Evolutionary conservation across 495 filamentous ascomycete genomes (phyloP), one percentile per base, ranked within the genome.

Genomic region (Tuber aestivum): DNA sequence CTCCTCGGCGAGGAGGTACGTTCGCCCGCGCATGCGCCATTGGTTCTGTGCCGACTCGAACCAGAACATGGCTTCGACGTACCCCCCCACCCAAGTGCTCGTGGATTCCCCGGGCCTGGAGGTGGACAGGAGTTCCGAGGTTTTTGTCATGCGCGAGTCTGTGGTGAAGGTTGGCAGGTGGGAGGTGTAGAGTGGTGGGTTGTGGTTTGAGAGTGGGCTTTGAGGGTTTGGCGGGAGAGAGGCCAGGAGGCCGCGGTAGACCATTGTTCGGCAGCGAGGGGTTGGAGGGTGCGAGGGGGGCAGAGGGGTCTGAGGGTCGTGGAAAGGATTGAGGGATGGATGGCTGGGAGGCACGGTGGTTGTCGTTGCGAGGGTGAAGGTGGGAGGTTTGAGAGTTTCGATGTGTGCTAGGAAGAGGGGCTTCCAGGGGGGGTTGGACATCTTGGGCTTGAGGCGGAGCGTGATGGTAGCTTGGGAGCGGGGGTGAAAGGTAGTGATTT

Each of bases 1-100:
- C 48, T 85, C 78, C 27, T 75, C 81, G 0, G 82, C 87, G 71
- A 94, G 84, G 0, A 93, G 84, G 82, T 87, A 94, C n/a, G 92
- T 93, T 41, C 84, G 83, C 14, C 95, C 95, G 32, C 89, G 87
- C 23, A 99, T 80, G 70, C 95, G 86, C 95, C 95, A 98, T 86
- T 98, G 95, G 45, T 88, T 91, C 83, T 86, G 87, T 23, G 85
- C 83, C 69, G 91, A 88, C 82, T 88, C 74, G 23, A 90, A 83
- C 95, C 95, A 99, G 83, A 92, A 98, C 20, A 93, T 87, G 18
- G 89, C 93, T 84, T 99, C 95, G 21, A 94, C 89, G 0, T 87
- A 86, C 37, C 89, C 90, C 0, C 91, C 92, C 9, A 90, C 90
- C 7, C 90, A 90, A 48, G 86, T 86, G 72, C 79, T 42, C 77